phyloP scores from a whole-genome alignment of 345 rosid species.

The Cardamine resedifolia region DNA sequence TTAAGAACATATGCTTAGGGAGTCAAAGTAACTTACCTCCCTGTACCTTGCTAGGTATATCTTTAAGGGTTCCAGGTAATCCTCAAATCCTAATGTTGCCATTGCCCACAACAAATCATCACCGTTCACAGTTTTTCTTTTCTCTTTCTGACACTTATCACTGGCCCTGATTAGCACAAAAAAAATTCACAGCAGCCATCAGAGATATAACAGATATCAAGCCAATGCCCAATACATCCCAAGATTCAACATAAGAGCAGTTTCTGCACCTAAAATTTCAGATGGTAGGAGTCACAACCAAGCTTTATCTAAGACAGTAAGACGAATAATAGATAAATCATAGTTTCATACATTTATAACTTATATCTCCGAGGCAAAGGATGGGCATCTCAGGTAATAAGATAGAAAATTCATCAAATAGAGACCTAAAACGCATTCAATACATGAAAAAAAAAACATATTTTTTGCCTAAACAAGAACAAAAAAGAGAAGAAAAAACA shows the following conservation, averaged over 20 bases:
- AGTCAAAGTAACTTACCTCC: constrained; percentile 43
- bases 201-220: constrained; percentile 6
- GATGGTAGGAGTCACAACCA: not conserved
- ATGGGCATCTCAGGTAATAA: not conserved
- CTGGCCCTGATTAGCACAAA: constrained; percentile 54
- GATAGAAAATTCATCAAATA: not conserved
- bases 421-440: not conserved
- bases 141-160: constrained; percentile 71
- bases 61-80: constrained; percentile 64
- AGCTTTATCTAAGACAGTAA: not conserved
- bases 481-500: not conserved
- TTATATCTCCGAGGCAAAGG: not conserved
- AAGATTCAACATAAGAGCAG: not conserved
- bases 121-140: constrained; percentile 75
- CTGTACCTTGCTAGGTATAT: constrained; percentile 61
- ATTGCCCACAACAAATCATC: constrained; percentile 84
- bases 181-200: not conserved
- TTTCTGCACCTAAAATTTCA: not conserved
- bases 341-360: not conserved
- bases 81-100: constrained; percentile 76
- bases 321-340: not conserved
- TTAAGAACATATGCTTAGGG: not conserved
- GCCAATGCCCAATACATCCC: not conserved
- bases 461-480: not conserved
- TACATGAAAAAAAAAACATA: not conserved